Conservation (phyloP, 2,329 filamentous ascomycete genomes). For the Emericellopsis atlantica region DNA sequence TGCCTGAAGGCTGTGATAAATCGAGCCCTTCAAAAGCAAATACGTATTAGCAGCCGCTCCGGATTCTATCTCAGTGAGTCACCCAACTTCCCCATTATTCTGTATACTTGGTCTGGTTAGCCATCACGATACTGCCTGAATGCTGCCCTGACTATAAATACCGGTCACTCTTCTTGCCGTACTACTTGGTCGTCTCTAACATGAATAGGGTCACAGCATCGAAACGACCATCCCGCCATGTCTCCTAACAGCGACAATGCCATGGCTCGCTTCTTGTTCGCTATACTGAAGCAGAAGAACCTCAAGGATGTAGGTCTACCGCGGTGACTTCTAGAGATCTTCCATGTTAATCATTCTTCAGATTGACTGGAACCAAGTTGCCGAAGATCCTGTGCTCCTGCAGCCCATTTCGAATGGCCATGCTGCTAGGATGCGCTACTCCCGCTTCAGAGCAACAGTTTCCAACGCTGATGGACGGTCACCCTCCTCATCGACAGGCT, state of each 20-base stretch:
- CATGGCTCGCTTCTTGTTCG: conserved; percentile 46
- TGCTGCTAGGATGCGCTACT: conserved; percentile 47
- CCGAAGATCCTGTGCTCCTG: conserved; percentile 37
- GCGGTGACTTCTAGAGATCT: background rate
- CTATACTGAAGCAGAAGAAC: conserved; percentile 46
- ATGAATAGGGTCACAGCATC: background rate
- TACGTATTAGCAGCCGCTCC: too few relatives aligned
- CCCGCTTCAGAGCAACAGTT: conserved; percentile 35
- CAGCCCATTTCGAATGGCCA: conserved; percentile 47
- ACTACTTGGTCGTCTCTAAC: too few relatives aligned
- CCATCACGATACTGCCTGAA: too few relatives aligned
- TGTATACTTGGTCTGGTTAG: too few relatives aligned
- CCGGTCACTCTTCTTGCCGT: background rate
- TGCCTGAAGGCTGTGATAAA: too few relatives aligned
- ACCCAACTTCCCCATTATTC: too few relatives aligned
- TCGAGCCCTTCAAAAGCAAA: too few relatives aligned
- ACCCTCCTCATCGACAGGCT: background rate
- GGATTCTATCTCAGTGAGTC: too few relatives aligned
- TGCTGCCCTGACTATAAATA: background rate
- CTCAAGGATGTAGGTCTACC: conserved; percentile 43
- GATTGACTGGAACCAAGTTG: conserved; percentile 49
- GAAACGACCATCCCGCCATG: conserved; percentile 22
- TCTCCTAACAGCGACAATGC: conserved; percentile 41
- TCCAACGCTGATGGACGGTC: conserved; percentile 23
- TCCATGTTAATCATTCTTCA: conserved; percentile 10